These are phyloP conservation scores for Coemansia sp. DNA, from an alignment of 192 early-diverging fungal genomes.

Conservation along the genomic window DNA sequence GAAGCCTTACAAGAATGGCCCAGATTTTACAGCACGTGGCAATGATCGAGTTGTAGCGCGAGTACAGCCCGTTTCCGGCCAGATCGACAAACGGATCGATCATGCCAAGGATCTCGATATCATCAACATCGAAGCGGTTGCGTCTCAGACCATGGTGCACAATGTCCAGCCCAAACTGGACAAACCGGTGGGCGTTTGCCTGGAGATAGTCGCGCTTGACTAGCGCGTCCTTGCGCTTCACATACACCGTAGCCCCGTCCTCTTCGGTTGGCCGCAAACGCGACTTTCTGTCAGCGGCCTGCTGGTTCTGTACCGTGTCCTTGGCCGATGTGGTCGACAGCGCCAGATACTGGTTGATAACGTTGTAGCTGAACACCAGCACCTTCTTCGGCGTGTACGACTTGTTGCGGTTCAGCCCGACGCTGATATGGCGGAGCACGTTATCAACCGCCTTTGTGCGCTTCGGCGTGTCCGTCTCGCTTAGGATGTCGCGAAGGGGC, in stretches of 20 bases:
- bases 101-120: conserved; percentile 63
- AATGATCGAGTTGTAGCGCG: conserved; percentile 71
- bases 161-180: conserved; percentile 90
- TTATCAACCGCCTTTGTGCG: conserved; percentile 77
- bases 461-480: conserved; percentile 77
- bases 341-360: conserved; percentile 85
- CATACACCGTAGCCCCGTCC: conserved; percentile 67
- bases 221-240: conserved; percentile 59
- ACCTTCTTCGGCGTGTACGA: conserved; percentile 64
- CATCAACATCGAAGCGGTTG: conserved; percentile 58
- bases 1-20: conserved; percentile 66
- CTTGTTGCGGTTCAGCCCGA: conserved; percentile 79
- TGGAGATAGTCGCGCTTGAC: conserved; percentile 75
- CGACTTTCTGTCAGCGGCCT: conserved; percentile 63
- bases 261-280: conserved; percentile 24
- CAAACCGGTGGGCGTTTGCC: conserved; percentile 87
- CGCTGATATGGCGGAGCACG: conserved; percentile 69
- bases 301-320: conserved; percentile 55
- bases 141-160: conserved; percentile 69
- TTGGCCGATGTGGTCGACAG: conserved; percentile 61
- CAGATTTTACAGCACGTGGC: conserved; percentile 72
- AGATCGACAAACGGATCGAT: conserved; percentile 80
- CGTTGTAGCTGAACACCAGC: conserved; percentile 78
- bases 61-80: conserved; percentile 81
- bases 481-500: conserved; percentile 85